Evolutionary conservation across 2,329 filamentous ascomycete genomes (phyloP).

Genomic region (Dothidotthia symphoricarpi): DNA sequence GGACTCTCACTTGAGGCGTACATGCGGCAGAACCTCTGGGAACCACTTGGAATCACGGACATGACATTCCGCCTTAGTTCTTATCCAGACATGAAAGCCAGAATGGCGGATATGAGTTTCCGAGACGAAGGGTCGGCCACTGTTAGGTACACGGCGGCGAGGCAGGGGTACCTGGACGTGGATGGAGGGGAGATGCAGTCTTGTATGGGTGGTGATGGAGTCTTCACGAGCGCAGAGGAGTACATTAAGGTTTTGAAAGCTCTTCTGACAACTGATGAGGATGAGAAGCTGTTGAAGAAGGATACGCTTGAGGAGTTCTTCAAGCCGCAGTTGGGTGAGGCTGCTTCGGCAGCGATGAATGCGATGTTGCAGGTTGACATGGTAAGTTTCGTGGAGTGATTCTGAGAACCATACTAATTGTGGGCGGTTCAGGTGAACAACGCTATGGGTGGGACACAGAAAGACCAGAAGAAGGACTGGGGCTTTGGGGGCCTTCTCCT

Average conservation of each 20-base stretch:
- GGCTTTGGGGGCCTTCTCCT: slow-evolving; percentile 31
- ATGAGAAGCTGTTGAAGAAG: slow-evolving; percentile 28
- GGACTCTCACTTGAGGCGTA: slow-evolving; percentile 47
- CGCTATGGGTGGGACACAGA: slow-evolving; percentile 19
- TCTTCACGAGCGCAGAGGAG: slow-evolving; percentile 21
- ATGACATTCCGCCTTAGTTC: slow-evolving; percentile 57
- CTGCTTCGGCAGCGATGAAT: slow-evolving; percentile 12
- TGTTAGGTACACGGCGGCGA: slow-evolving; percentile 2
- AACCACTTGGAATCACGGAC: slow-evolving; percentile 47
- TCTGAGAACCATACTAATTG: slow-evolving; percentile 3
- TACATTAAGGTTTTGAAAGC: slow-evolving; percentile 34
- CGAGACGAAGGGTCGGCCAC: slow-evolving; percentile 29
- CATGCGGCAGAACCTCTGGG: slow-evolving; percentile 46
- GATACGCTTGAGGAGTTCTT: slow-evolving; percentile 32
- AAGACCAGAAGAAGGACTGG: slow-evolving; percentile 20
- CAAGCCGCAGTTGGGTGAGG: slow-evolving; percentile 28
- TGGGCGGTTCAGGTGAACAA: slow-evolving; percentile 11
- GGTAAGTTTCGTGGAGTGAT: slow-evolving; percentile 3
- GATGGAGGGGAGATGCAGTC: slow-evolving; percentile 18
- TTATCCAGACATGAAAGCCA: slow-evolving; percentile 56
- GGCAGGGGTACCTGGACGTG: slow-evolving; percentile 14
- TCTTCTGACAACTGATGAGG: slow-evolving; percentile 24
- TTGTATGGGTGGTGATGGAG: slow-evolving; percentile 30
- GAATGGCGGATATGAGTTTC: slow-evolving; percentile 58
- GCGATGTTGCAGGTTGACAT: slow-evolving; percentile 38